Percentiles rank a stretch among this genome's conserved stretches.
Conservation (phyloP, 352 stramenopile species). For the Elongisporangium prolatum region DNA sequence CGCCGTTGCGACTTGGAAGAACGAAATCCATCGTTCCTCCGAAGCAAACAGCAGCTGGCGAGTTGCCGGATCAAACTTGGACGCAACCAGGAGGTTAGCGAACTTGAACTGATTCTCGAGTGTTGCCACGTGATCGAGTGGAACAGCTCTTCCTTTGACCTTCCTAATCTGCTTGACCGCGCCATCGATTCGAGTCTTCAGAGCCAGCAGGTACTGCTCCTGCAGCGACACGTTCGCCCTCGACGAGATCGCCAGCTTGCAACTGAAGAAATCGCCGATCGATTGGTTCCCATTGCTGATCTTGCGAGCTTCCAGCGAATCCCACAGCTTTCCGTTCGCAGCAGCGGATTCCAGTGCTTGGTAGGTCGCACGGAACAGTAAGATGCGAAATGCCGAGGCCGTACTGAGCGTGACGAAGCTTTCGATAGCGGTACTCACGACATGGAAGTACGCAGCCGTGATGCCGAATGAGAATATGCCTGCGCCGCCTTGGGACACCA, state of each 20-base stretch:
- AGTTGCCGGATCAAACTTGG: constrained; percentile 28
- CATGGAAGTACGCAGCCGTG: constrained; percentile 29
- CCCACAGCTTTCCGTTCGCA: constrained; percentile 27
- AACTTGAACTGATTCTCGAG: constrained; percentile 44
- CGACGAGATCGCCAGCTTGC: background rate
- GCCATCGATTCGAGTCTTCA: constrained; percentile 29
- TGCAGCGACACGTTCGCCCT: constrained; percentile 13
- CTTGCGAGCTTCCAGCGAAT: constrained; percentile 12
- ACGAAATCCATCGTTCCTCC: constrained; percentile 31
- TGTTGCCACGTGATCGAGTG: constrained; percentile 32
- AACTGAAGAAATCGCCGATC: constrained; percentile 15
- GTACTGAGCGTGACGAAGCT: constrained; percentile 35
- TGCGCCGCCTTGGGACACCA: background rate
- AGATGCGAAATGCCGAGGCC: constrained; percentile 41
- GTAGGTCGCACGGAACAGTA: constrained; percentile 44
- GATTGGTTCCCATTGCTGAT: background rate
- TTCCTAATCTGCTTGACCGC: constrained; percentile 29
- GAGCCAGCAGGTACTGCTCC: constrained; percentile 35
- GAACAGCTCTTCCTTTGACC: constrained; percentile 18
- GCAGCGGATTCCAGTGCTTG: constrained; percentile 15
- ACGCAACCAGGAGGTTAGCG: constrained; percentile 34
- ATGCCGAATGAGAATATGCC: constrained; percentile 16
- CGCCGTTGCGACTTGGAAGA: constrained; percentile 34
- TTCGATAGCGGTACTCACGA: constrained; percentile 40
- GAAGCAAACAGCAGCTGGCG: constrained; percentile 38